A percentile compares a stretch with the other conserved stretches of the same genome.
phyloP scores from a whole-genome alignment of 768 basidiomycete genomes.

The Leccinum incarnatum region DNA sequence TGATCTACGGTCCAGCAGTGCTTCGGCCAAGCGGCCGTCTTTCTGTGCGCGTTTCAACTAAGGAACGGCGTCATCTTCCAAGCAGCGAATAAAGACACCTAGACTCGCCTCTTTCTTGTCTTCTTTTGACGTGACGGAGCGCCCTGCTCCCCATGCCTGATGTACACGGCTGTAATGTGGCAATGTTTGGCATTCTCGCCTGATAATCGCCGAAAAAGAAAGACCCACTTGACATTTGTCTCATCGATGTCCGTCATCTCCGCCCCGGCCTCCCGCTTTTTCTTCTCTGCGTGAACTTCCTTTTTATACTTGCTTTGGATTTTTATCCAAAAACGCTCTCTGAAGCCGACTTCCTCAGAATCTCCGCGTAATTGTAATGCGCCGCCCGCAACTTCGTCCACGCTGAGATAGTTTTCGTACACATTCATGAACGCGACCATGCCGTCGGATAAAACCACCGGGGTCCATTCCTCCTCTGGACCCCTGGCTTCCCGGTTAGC shows the following conservation, averaged over 20 bases:
- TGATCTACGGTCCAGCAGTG: conserved; percentile 71
- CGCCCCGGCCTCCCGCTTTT: conserved; percentile 58
- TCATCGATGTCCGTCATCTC: conserved; percentile 64
- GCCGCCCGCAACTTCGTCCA: conserved; percentile 88
- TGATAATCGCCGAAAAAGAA: conserved; percentile 3
- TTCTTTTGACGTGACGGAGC: conserved; percentile 61
- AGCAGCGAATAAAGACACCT: conserved; percentile 2
- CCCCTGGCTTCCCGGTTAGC: conserved; percentile 88
- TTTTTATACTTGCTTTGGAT: conserved; percentile 87
- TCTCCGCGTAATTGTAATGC: conserved; percentile 76
- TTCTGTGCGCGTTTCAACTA: conserved; percentile 77
- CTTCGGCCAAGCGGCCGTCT: conserved; percentile 79
- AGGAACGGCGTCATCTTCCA: conserved; percentile 4
- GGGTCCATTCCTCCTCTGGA: conserved; percentile 93
- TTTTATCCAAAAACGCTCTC: conserved; percentile 85
- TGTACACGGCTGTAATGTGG: conserved; percentile 52
- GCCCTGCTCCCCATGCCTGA: conserved; percentile 85
- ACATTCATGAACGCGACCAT: conserved; percentile 88
- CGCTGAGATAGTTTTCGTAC: conserved; percentile 82
- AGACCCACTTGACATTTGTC: conserved; percentile 64
- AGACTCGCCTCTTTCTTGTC: conserved; percentile 70
- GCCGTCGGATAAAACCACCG: conserved; percentile 75
- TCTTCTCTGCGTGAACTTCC: conserved; percentile 77
- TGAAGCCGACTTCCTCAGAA: conserved; percentile 80
- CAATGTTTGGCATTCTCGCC: background rate